Evolutionary conservation across 2,329 filamentous ascomycete species (phyloP), one percentile per base, ranked within the genome.

Genomic region (Thermoascus crustaceus): DNA sequence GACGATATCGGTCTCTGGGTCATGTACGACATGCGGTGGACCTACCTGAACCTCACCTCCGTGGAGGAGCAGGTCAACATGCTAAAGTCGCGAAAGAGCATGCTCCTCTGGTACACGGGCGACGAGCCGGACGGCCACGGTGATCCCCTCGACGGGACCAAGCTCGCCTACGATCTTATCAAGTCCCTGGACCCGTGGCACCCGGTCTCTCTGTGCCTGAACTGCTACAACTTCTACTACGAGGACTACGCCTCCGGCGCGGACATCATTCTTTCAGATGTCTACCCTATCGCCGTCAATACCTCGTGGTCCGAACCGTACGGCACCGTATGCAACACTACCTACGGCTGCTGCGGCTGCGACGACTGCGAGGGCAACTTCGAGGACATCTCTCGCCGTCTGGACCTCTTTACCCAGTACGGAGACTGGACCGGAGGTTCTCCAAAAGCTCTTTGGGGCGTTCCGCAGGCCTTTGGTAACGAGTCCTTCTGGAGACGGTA

Each of bases 221-320:
- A 79, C 57, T 80, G 76, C 61, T 65, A 69, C 36, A 71, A 80
- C 55, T 79, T 75, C 56, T 69, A 77, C 55, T 80, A 75, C 50
- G 54, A 57, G 2, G 55, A 69, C 8, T 80, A 80, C 58, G 60
- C 68, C 0, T 50, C 57, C 2, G 72, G 71, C 11, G 68, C 72
- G 3, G 76, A 80, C 49, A 70, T 79, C 43, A 55, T 80, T 42
- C 72, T 79, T 62, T 66, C 68, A 19, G 76, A 80, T 46, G 67
- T 68, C 0, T 80, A 80, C 50, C 75, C 76, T 1, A 66, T 80
- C 40, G 72, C 67, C 19, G 70, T 72, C 44, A 76, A 78, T 55
- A 57, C 66, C 4, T 71, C 63, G 2, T 75, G 61, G 44, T 73
- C 67, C 6, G 68, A 68, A 26, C 55, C 56, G 3, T 80, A 73